These are phyloP conservation scores for Microdochium bolleyi DNA, from an alignment of 2,329 filamentous ascomycete species.

Conservation along the genomic window DNA sequence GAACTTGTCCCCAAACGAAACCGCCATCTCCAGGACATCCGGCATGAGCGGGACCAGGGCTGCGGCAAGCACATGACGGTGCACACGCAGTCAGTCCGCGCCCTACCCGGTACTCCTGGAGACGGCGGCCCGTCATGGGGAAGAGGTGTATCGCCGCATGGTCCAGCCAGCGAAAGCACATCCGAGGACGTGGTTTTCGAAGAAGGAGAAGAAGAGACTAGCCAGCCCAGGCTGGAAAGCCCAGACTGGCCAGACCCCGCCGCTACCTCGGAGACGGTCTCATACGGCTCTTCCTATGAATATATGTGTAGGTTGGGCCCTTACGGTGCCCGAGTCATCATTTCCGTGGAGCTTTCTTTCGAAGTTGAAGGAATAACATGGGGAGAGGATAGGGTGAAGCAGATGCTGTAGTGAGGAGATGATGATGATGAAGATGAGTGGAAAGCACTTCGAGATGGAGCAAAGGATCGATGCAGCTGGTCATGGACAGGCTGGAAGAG, in stretches of 20 bases:
- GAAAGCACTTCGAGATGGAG: no score
- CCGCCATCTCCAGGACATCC: constrained; percentile 10
- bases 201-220: background rate
- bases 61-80: constrained; percentile 25
- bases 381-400: no score
- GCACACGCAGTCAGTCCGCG: constrained; percentile 16
- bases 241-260: background rate
- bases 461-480: no score
- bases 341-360: constrained; percentile 2
- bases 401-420: no score
- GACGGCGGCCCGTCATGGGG: constrained; percentile 2
- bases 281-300: constrained; percentile 26
- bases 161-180: constrained; percentile 13
- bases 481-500: no score
- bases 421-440: no score
- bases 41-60: constrained; percentile 3
- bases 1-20: constrained; percentile 12
- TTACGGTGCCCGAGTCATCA: constrained; percentile 24
- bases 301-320: constrained; percentile 20
- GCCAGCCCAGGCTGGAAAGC: background rate
- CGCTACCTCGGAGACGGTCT: constrained; percentile 17
- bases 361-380: no score
- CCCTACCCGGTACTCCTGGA: constrained; percentile 12
- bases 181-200: constrained; percentile 3
- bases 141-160: constrained; percentile 6